Base-by-base conservation (phyloP, 768 basidiomycete species). In the Asterophora parasitica region DNA sequence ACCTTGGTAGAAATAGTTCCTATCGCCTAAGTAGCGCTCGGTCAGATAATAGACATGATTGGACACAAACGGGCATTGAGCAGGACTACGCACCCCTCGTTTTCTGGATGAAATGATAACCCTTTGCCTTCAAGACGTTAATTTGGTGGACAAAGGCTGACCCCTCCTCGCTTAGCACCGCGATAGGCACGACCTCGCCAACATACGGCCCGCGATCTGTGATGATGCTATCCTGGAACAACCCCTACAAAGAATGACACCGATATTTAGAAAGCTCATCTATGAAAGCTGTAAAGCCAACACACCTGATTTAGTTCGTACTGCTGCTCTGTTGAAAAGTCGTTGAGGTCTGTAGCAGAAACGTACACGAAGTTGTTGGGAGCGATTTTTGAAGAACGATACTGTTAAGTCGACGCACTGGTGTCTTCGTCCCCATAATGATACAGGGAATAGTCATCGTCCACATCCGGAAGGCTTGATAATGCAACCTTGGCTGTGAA, bases 1-100 rank as follows among this genome's bases (percentile, higher is more conserved):
- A 89, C 89, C 85, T 75, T 92, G 76, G 64, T 94, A 96, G 65
- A 94, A 95, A 62, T 93, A 95, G 62, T 89, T 88, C 0, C 93
- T 92, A 56, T 89, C 92, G 23, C 92, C 90, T 81, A 23, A 23
- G n/a, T n/a, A n/a, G n/a, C 6, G 23, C 23, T 23, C 23, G 6
- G 23, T 23, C 23, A 23, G 23, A 23, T 23, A 23, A 4, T 40
- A 7, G 11, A 31, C 17, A 9, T 36, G 16, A 12, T 50, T 12
- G 34, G 39, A 33, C 10, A 48, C 34, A 44, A 20, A n/a, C 23
- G 47, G 27, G 15, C 36, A 37, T 34, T 34, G 35, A 42, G 32
- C 40, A 28, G 61, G 45, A 7, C n/a, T 13, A 43, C 72, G 42
- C 67, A 68, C 92, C 92, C 66, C 83, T 76, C 0, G 86, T 79